A percentile compares a stretch with the other conserved stretches of the same genome.
Conservation (phyloP, 2,329 filamentous ascomycete genomes). For the Purpureocillium lavendulum region DNA sequence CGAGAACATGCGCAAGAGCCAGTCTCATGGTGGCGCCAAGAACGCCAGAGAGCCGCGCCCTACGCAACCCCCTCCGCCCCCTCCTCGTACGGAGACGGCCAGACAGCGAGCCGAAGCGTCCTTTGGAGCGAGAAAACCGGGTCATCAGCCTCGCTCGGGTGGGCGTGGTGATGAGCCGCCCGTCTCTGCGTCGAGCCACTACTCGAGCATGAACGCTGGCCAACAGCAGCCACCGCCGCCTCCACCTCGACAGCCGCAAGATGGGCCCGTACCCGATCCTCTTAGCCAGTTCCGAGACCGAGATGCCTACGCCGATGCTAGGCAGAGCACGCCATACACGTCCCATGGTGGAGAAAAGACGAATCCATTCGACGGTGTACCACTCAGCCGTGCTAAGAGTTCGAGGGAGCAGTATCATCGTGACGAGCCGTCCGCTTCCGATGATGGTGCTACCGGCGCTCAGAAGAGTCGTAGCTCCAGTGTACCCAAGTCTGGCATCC, state of each 20-base stretch:
- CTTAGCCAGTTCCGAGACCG: conserved; percentile 35
- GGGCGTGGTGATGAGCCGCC: conserved; percentile 43
- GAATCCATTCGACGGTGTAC: conserved; percentile 42
- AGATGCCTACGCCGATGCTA: conserved; percentile 34
- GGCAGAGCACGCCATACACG: conserved; percentile 50
- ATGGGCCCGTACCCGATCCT: conserved; percentile 32
- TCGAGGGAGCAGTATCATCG: conserved; percentile 27
- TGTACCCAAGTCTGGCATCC: conserved; percentile 14
- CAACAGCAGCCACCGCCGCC: conserved; percentile 9
- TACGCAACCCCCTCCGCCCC: conserved; percentile 15
- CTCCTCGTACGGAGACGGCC: conserved; percentile 40
- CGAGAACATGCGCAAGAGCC: conserved; percentile 33
- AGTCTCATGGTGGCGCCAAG: conserved; percentile 17
- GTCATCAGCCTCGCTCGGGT: conserved; percentile 41
- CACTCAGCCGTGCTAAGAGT: conserved; percentile 37
- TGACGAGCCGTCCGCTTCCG: conserved; percentile 13
- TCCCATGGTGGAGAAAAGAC: conserved; percentile 50
- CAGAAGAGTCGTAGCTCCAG: conserved; percentile 22
- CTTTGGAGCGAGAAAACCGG: conserved; percentile 41
- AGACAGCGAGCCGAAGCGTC: conserved; percentile 45
- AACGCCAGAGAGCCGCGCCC: conserved; percentile 16
- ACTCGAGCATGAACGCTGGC: conserved; percentile 23
- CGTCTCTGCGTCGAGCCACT: conserved; percentile 41
- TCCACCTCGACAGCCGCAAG: conserved; percentile 6
- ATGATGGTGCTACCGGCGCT: conserved; percentile 12